Base-by-base conservation (phyloP, 176 grass and related monocot species). In the Triticum monococcum region DNA sequence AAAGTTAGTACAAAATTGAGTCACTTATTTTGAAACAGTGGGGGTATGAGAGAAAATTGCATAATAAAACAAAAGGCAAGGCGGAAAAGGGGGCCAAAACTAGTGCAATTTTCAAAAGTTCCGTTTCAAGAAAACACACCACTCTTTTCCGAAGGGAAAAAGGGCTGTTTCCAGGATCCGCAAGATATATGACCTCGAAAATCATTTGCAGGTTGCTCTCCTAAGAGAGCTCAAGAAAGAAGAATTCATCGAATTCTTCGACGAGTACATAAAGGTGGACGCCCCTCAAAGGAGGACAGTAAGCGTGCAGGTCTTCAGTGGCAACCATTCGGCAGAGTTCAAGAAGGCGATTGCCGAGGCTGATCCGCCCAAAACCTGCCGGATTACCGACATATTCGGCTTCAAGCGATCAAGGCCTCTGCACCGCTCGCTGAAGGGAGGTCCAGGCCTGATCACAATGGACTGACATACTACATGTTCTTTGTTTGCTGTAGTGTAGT, bases 221-320 rank as follows among this genome's bases (percentile, higher is more conserved):
- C 82, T 98, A 36, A 92, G 78, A 87, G 89, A 92, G 67, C 89
- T 98, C 33, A 94, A 86, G 78, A 98, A 98, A 65, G 89, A 94
- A 76, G 93, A 95, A 46, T 90, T 98, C 85, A 77, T 95, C 32
- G 77, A 91, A 68, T 95, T 86, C 82, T 95, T 98, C 17, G 64
- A 91, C n/a, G 25, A 68, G 67, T 82, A 91, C 74, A 90, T 98
- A 68, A 93, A 95, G 78, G 78, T 95, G 0, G 93, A 82, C 17
- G 91, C 91, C 1, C 89, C 91, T 36, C 67, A 89, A 80, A 92
- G 91, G 79, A 95, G 82, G 79, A 90, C 88, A 9, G 17, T 95
- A 66, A 92, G 96, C 79, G 86, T 98, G 78, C 89, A 91, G 82
- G 88, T 98, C 65, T 98, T 88, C 65, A 85, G 93, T 1, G 70